Conservation (phyloP, 352 stramenopile species). For the Globisporangium emineosum region DNA sequence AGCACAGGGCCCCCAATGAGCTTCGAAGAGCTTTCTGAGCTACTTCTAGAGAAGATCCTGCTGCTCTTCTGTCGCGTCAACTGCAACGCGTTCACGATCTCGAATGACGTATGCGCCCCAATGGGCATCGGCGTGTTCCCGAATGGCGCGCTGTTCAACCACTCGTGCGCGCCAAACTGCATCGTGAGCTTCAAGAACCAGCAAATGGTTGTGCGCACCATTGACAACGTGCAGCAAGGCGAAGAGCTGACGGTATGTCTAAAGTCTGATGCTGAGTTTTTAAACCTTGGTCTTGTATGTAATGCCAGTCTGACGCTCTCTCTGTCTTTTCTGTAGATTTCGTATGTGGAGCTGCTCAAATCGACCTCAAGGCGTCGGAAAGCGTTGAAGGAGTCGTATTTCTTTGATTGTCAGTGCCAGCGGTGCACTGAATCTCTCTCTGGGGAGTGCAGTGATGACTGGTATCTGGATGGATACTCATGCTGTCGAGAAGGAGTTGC, state of each 20-base stretch:
- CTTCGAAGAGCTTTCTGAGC: conserved; percentile 29
- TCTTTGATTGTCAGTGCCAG: conserved; percentile 58
- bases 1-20: neutral
- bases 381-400: conserved; percentile 55
- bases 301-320: neutral
- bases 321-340: conserved; percentile 25
- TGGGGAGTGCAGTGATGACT: conserved; percentile 25
- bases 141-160: conserved; percentile 65
- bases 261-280: neutral
- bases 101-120: conserved; percentile 39
- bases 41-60: conserved; percentile 33
- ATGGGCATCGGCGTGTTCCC: conserved; percentile 68
- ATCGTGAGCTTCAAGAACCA: conserved; percentile 55
- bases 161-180: conserved; percentile 73
- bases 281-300: neutral
- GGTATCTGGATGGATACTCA: conserved; percentile 36
- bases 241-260: conserved; percentile 60
- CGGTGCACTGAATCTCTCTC: conserved; percentile 19
- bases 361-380: conserved; percentile 30
- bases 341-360: conserved; percentile 69
- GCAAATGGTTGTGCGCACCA: conserved; percentile 44
- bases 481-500: conserved; percentile 25
- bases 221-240: conserved; percentile 34
- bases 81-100: conserved; percentile 80
- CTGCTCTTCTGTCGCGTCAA: conserved; percentile 68